Percentiles rank a stretch among this genome's conserved stretches.
These are phyloP conservation scores for Solanum piurae DNA, from an alignment of 257 asterid genomes.

Conservation along the genomic window DNA sequence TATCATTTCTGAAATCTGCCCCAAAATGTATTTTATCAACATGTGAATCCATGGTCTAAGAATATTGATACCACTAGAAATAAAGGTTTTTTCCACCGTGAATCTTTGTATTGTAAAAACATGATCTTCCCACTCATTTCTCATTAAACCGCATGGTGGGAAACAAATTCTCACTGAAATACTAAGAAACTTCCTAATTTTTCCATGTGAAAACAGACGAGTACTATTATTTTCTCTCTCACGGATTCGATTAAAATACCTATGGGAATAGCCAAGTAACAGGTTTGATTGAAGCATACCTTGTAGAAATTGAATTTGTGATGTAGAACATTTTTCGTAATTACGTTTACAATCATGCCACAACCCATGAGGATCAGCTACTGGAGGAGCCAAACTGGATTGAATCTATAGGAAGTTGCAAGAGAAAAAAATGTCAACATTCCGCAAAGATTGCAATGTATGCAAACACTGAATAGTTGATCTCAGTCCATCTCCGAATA, in stretches of 20 bases:
- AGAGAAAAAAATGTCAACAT: not conserved
- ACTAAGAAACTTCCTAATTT: not conserved
- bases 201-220: not conserved
- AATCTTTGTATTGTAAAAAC: not conserved
- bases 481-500: not conserved
- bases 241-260: not conserved
- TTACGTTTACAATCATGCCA: slow-evolving; percentile 54
- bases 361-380: slow-evolving; percentile 52
- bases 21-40: not conserved
- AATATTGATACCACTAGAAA: not conserved
- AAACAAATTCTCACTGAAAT: not conserved
- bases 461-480: not conserved
- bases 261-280: not conserved
- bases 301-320: slow-evolving; percentile 46
- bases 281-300: not conserved
- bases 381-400: slow-evolving; percentile 56
- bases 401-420: slow-evolving; percentile 35
- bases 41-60: not conserved
- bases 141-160: not conserved
- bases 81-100: not conserved
- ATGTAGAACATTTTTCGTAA: slow-evolving; percentile 35
- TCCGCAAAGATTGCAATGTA: not conserved
- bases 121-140: not conserved
- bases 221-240: not conserved
- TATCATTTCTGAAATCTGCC: slow-evolving; percentile 3